Evolutionary conservation across 148 eudicot species (phyloP).

Genomic region (Vaccinium vitisidaea): DNA sequence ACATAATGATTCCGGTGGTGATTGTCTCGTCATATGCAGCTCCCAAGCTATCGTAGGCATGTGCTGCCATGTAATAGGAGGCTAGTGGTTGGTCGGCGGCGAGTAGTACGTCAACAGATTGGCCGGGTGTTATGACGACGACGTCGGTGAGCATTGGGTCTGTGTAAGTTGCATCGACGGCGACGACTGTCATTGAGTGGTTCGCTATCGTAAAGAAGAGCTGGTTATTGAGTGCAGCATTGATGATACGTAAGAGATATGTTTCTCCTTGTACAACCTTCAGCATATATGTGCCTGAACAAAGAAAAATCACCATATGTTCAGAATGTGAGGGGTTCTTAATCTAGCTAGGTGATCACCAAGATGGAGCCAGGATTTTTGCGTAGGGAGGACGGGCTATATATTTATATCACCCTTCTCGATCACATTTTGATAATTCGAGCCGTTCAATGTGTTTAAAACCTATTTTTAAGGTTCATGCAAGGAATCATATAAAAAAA

Average conservation of each 20-base stretch:
- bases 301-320: neutral
- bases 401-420: too few species aligned
- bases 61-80: conserved; percentile 66
- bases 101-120: conserved; percentile 69
- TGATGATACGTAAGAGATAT: conserved; percentile 70
- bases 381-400: too few species aligned
- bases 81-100: conserved; percentile 40
- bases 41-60: conserved; percentile 38
- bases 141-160: conserved; percentile 41
- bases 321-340: neutral
- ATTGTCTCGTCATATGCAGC: conserved; percentile 43
- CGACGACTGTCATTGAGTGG: conserved; percentile 66
- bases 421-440: too few species aligned
- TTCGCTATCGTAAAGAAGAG: conserved; percentile 63
- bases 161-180: conserved; percentile 64
- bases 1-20: conserved; percentile 54
- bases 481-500: too few species aligned
- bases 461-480: too few species aligned
- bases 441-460: too few species aligned
- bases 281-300: conserved; percentile 37
- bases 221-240: conserved; percentile 67
- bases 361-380: too few species aligned
- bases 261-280: conserved; percentile 58
- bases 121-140: conserved; percentile 60
- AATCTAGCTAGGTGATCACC: too few species aligned